Evolutionary conservation across 2,329 filamentous ascomycete species (phyloP), one percentile per base, ranked within the genome.

Genomic region (Magnaporthales sp.): DNA sequence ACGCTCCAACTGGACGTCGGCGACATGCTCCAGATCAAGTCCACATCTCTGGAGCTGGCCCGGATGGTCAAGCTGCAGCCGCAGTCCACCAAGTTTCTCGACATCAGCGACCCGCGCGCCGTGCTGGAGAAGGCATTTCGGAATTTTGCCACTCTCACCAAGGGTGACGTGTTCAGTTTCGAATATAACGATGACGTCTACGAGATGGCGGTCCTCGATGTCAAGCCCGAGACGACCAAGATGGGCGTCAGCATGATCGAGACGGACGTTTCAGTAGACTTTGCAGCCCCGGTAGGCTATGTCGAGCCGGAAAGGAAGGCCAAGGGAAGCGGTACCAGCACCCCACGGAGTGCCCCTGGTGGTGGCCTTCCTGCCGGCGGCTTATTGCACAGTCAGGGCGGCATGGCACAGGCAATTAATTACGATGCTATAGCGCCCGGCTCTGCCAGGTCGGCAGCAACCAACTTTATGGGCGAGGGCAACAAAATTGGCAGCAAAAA

Each of bases 391-490:
- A 87, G 83, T 69, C 91, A 96, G 72, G 95, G 95, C 11, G 93
- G 89, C 68, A 99, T 99, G 95, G 93, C 95, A 0, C 92, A 97
- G 73, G 87, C 92, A n/a, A 98, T 99, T 81, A 97, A 97, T 81
- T 99, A 98, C 78, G 86, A 88, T 65, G 86, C 93, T 32, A 96
- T 99, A 71, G 92, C 93, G 0, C 93, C 95, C 0, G 88, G 88
- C 3, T 85, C 91, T 7, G 86, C 83, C 2, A 84, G 88, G 15
- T 88, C 87, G 15, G 86, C 86, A 6, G 82, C 89, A 0, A 93
- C 92, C 1, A 90, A 95, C 75, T 98, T 98, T 76, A 77, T 90
- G 0, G 86, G 88, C 2, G 86, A 88, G 46, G 95, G 95, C 0
- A 91, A 97, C 74, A 90, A 91, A 70, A 80, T 99, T n/a, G 89